phyloP scores from a whole-genome alignment of 768 basidiomycete genomes.

The Rhodotorula kratochvilovae region DNA sequence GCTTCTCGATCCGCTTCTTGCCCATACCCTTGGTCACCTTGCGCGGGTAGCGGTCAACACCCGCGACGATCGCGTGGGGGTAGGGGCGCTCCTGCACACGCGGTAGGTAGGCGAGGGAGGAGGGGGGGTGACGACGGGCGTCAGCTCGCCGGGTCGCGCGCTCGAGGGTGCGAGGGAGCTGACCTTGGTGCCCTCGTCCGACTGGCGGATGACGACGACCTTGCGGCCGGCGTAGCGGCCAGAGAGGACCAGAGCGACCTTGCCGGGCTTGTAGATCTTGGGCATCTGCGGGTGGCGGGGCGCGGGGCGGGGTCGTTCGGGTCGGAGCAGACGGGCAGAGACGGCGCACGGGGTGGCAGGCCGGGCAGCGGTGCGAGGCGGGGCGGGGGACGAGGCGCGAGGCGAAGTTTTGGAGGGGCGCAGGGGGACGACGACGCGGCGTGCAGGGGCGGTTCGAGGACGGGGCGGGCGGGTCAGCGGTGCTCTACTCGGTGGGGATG shows the following conservation, averaged over 20 bases:
- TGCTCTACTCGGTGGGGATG: background rate
- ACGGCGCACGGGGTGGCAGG: background rate
- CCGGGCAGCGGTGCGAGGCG: background rate
- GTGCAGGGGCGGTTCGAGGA: background rate
- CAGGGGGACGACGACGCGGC: background rate
- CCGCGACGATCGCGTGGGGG: slow-evolving; percentile 96
- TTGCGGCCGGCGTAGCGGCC: slow-evolving; percentile 99
- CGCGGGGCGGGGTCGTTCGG: too few species aligned
- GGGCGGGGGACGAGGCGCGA: background rate
- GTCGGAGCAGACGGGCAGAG: too few species aligned
- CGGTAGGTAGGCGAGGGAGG: too few species aligned
- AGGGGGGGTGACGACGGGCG: background rate
- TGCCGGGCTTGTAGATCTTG: slow-evolving; percentile 53
- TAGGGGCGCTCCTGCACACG: slow-evolving; percentile 71
- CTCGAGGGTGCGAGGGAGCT: too few species aligned
- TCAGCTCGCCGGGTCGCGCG: background rate
- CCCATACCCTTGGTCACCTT: slow-evolving; percentile 98
- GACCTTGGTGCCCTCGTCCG: slow-evolving; percentile 87
- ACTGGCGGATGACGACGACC: slow-evolving; percentile 96
- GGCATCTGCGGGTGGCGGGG: slow-evolving; percentile 18
- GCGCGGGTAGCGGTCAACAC: slow-evolving; percentile 94
- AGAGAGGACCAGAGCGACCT: slow-evolving; percentile 46
- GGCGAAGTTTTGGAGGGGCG: background rate
- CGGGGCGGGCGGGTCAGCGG: slow-evolving; percentile 1
- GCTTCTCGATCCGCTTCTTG: slow-evolving; percentile 81